Base-by-base conservation (phyloP, 139 green algal genomes). In the Chlorella sp. region DNA sequence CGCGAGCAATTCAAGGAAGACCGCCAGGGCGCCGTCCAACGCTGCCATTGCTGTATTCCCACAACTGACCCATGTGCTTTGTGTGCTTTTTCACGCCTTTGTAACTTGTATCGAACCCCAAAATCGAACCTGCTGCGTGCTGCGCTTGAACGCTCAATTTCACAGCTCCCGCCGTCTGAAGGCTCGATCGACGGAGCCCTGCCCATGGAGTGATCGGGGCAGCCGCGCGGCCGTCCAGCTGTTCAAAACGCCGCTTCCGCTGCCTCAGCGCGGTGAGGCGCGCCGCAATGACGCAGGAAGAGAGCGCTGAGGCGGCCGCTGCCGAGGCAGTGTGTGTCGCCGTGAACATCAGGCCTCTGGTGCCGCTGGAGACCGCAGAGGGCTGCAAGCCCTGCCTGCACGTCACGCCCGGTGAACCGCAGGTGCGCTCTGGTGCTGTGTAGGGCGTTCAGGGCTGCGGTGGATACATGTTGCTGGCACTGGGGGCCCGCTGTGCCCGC, bases 341-440 rank as follows among this genome's bases (percentile, higher is more conserved):
- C 2, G 95, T 99, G 0, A 93, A 99, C 69, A 93, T 99, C 0
- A 89, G 97, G 7, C 97, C 97, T 0, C 89, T 99, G 32, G 95
- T 99, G 24, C 87, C 94, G 0, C 77, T 88, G 1, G 97, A 99
- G 85, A 30, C 93, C 0, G 89, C 94, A 0, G 93, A 97, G 57
- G 95, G 95, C 16, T 98, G 96, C 88, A 85, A 94, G 75, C 60
- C 93, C 4, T 95, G 89, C 68, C 90, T 99, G 7, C 87, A 81
- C 4, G 95, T 98, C 19, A 93, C 92, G 7, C 95, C 95, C 21
- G 94, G 95, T 4, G 77, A 92, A 69, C 93, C 95, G 18, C 95
- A 98, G 96, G 96, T 81, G 66, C 24, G 68, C 18, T 34, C n/a
- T 14, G 37, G 30, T 22, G 34, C 34, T n/a, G 60, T 26, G 1